Base-by-base conservation (phyloP, 805 yeast genomes). In the Wickerhamiella vanderwaltii region DNA sequence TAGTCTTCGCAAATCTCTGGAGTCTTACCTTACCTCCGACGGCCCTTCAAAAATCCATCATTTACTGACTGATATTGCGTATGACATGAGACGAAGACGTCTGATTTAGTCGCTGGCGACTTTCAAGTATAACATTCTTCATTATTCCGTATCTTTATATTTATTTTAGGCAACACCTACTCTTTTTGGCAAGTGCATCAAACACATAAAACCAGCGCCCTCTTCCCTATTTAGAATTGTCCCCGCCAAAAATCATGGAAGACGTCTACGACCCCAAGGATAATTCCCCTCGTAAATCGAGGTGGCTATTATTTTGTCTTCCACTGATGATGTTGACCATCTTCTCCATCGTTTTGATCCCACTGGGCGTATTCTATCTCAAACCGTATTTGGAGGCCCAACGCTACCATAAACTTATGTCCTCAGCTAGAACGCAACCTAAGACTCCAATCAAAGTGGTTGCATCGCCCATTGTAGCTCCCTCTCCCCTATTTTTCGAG, bases 11-110 rank as follows among this genome's bases (percentile, higher is more conserved):
- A 15, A 41, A 4, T 51, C 49, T 33, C 51, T 75, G 44, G 77
- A 73, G 44, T 38, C 41, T 7, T 71, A 71, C 68, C 52, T 75
- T 25, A 58, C 48, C 11, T 39, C 20, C 7, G 39, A 34, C n/a
- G 16, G 28, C 13, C 23, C 13, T 11, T n/a, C 24, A 13, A 35
- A 16, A 9, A 3, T 38, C 11, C 41, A 38, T 20, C 35, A 29
- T 9, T 12, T 38, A 17, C 17, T 38, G 30, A 30, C 41, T 5
- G 32, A 38, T 24, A 30, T 38, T 18, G 41, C 41, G 16, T 38
- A 38, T 9, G 41, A 29, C 16, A 30, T 26, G 29, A 17, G 41
- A 6, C 33, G 33, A 16, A 38, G 30, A 18, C 41, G 41, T 7
- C 19, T 38, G 15, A 38, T 38, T 22, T 38, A 22, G 22, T 13